Percentiles rank a stretch among this genome's conserved stretches.
These are phyloP conservation scores for Apophysomyces sp. DNA, from an alignment of 371 early-diverging fungal species.

Conservation along the genomic window DNA sequence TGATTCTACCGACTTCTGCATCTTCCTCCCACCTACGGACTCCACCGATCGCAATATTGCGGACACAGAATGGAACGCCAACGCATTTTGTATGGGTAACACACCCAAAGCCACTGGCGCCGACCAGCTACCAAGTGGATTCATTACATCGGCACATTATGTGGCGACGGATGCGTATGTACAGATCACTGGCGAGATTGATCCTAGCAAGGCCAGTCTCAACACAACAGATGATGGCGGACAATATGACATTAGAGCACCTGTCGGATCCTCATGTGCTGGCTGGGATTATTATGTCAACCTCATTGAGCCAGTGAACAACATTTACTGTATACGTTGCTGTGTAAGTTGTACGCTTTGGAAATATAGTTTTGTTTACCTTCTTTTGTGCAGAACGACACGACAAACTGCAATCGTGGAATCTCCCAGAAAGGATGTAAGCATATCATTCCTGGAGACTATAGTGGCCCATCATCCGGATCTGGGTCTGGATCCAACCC, in stretches of 20 bases:
- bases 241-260: conserved; percentile 50
- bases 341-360: conserved; percentile 39
- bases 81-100: conserved; percentile 51
- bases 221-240: conserved; percentile 47
- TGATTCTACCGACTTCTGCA: conserved; percentile 45
- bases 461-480: conserved; percentile 27
- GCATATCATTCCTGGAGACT: conserved; percentile 41
- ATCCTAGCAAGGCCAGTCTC: conserved; percentile 39
- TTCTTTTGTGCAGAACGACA: conserved; percentile 15
- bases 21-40: conserved; percentile 52
- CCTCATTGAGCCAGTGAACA: conserved; percentile 46
- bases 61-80: conserved; percentile 51
- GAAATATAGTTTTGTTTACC: not conserved
- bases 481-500: not conserved
- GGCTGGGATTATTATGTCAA: conserved; percentile 52
- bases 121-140: conserved; percentile 32
- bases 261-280: conserved; percentile 44
- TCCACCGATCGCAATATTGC: conserved; percentile 32
- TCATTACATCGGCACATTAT: conserved; percentile 49
- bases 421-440: conserved; percentile 40
- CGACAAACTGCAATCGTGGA: conserved; percentile 34
- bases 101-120: conserved; percentile 38
- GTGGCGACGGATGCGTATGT: conserved; percentile 42
- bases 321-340: conserved; percentile 55
- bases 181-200: conserved; percentile 57